Base-by-base conservation (phyloP, 148 eudicot genomes). In the Amaranthus hypochondriacus region DNA sequence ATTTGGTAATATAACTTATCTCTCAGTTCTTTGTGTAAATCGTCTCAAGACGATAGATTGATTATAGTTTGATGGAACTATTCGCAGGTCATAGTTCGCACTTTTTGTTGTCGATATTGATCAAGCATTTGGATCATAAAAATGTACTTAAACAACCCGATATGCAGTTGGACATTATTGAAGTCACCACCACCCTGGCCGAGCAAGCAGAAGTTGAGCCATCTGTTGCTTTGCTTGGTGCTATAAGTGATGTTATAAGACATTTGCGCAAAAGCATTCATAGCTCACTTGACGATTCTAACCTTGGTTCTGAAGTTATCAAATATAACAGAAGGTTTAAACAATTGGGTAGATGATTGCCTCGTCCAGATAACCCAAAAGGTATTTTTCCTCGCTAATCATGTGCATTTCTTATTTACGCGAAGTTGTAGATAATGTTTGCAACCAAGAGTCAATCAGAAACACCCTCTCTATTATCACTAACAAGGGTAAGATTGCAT, bases 101-200 rank as follows among this genome's bases (percentile, higher is more conserved):
- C 82, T 77, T 92, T 75, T 77, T 92, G 81, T 72, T 96, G 76
- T 89, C 96, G 12, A 83, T 84, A 73, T 82, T 96, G 83, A 76
- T 96, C 77, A 96, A 96, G 84, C 99, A 96, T 87, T 87, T 92
- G 75, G 99, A 95, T 78, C 96, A 92, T 83, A 92, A 92, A 73
- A 92, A 87, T 85, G 92, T 89, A 55, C 88, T 90, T 44, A 89
- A 95, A 79, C 86, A 86, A 77, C 97, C 91, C 8, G 85, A 89
- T 63, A 90, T 90, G 90, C 99, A 89, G 82, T 80, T 96, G 80
- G 90, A 92, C 79, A 90, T 96, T 75, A 80, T 96, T 70, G 79
- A 85, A 80, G 92, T 88, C 69, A 80, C 88, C 72, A 86, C 89
- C 74, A 81, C 86, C 73, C 89, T 96, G 78, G 89, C 96, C 82